phyloP scores from a whole-genome alignment of 2,329 filamentous ascomycete species.

The Talaromyces funiculosus region DNA sequence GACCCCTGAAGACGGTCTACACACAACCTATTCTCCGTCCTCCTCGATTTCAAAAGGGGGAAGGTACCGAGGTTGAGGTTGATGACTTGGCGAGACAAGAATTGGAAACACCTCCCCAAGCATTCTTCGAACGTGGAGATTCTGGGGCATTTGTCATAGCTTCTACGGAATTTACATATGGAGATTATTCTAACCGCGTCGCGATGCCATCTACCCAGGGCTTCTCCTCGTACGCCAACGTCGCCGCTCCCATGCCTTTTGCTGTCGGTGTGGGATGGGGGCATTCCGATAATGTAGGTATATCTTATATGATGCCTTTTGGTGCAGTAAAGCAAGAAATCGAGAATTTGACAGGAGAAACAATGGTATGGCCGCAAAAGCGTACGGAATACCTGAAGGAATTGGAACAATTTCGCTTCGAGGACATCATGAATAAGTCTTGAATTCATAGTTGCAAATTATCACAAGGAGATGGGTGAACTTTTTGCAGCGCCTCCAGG shows the following conservation, averaged over 20 bases:
- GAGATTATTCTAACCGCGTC: neutral
- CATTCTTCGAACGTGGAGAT: neutral
- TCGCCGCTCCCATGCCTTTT: neutral
- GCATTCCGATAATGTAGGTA: neutral
- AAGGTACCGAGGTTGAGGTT: neutral
- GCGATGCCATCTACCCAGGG: neutral
- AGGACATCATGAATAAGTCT: neutral
- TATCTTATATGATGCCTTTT: neutral
- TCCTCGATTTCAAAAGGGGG: neutral
- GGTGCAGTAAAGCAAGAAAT: neutral
- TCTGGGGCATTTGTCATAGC: neutral
- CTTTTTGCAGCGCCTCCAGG: neutral
- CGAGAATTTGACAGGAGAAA: neutral
- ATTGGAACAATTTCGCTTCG: neutral
- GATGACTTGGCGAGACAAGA: neutral
- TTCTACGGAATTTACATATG: neutral
- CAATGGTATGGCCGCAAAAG: neutral
- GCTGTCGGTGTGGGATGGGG: neutral
- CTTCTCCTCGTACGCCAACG: neutral
- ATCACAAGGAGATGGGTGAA: neutral
- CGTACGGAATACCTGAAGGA: neutral
- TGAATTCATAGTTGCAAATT: neutral
- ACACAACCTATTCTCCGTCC: neutral
- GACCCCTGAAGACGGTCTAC: neutral
- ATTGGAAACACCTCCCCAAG: neutral